Evolutionary conservation across 129 eudicot species (phyloP).

Genomic region (Lactuca sativa): DNA sequence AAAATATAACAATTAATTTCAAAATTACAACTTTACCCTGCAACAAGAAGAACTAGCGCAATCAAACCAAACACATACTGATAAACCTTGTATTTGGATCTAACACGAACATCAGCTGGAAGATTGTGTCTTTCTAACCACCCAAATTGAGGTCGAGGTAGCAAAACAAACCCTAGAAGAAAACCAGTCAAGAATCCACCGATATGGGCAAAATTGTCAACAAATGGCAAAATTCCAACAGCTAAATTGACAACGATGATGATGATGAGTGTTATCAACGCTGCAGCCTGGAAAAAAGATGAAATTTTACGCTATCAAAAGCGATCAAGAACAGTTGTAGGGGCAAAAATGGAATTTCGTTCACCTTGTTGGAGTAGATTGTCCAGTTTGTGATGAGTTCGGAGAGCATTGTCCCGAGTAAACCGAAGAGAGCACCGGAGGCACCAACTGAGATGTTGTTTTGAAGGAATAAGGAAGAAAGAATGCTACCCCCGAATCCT

Average conservation of each 20-base stretch:
- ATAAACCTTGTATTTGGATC: constrained; percentile 67
- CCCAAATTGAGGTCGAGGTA: constrained; percentile 71
- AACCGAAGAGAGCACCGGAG: constrained; percentile 90
- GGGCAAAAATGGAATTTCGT: background rate
- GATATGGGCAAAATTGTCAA: constrained; percentile 71
- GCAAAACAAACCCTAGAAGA: constrained; percentile 69
- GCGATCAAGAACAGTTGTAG: background rate
- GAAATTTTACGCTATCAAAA: background rate
- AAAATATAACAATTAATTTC: background rate
- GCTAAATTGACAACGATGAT: constrained; percentile 60
- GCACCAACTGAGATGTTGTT: constrained; percentile 80
- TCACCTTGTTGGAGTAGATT: constrained; percentile 81
- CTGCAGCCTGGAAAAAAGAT: constrained; percentile 53
- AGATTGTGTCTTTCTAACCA: constrained; percentile 64
- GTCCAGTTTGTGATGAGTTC: constrained; percentile 89
- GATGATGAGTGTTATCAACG: constrained; percentile 58
- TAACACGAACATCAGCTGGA: constrained; percentile 61
- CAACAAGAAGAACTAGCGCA: constrained; percentile 54
- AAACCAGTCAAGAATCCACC: constrained; percentile 83
- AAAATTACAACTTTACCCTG: constrained; percentile 49
- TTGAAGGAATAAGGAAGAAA: constrained; percentile 59
- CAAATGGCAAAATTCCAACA: constrained; percentile 73
- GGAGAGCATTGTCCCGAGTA: constrained; percentile 92
- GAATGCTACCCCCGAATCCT: constrained; percentile 83
- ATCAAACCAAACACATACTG: constrained; percentile 59